These are phyloP conservation scores for Daldinia caldariorum DNA, from an alignment of 495 filamentous ascomycete genomes.

Conservation along the genomic window DNA sequence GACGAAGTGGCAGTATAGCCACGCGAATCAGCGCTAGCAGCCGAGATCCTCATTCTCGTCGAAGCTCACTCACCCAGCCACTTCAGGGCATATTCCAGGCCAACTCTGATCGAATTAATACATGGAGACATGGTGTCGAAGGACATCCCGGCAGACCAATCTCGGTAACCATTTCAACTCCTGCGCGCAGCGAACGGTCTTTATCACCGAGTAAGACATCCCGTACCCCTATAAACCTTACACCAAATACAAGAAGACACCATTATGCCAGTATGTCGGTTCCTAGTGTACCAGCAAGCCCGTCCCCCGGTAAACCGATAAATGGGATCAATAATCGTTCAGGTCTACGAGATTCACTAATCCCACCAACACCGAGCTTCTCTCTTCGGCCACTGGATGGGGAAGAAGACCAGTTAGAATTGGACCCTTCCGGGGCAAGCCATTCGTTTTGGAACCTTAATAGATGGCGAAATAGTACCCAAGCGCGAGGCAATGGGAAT, in stretches of 20 bases:
- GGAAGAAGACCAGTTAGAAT: constrained; percentile 44
- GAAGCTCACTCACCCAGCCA: constrained; percentile 60
- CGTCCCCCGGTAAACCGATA: constrained; percentile 27
- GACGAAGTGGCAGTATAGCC: constrained; percentile 70
- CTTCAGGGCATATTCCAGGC: constrained; percentile 55
- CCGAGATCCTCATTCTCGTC: constrained; percentile 60
- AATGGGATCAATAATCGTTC: constrained; percentile 29
- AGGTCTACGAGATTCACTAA: constrained; percentile 23
- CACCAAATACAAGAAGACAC: constrained; percentile 54
- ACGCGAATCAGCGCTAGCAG: constrained; percentile 65
- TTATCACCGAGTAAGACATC: constrained; percentile 58
- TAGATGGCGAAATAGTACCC: constrained; percentile 54
- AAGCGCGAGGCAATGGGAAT: constrained; percentile 40
- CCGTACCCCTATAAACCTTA: constrained; percentile 52
- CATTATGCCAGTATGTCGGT: constrained; percentile 50
- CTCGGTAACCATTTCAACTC: constrained; percentile 48
- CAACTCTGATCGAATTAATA: constrained; percentile 86
- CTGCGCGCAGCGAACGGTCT: constrained; percentile 58
- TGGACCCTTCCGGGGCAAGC: constrained; percentile 44
- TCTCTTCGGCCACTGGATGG: constrained; percentile 48
- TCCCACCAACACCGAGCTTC: constrained; percentile 54
- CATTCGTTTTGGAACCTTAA: constrained; percentile 59
- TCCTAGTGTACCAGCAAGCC: constrained; percentile 28
- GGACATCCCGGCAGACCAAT: constrained; percentile 47
- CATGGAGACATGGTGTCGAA: constrained; percentile 85